Conservation (phyloP, 306 rosid species). For the Fagus crenata region DNA sequence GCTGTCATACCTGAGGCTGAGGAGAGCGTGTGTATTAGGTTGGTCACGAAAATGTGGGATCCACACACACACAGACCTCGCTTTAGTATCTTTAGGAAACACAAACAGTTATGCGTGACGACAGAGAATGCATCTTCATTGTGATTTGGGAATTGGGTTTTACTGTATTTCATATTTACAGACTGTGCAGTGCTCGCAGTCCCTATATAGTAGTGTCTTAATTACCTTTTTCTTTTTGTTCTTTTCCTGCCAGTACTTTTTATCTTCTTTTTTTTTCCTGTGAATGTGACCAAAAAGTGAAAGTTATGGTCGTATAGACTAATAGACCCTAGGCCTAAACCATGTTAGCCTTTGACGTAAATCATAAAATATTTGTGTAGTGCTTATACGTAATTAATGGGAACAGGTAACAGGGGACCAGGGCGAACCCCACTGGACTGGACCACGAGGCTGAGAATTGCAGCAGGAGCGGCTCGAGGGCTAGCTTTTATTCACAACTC, state of each 20-base stretch:
- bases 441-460: slow-evolving; percentile 80
- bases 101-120: slow-evolving; percentile 7
- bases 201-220: slow-evolving; percentile 26
- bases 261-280: slow-evolving; percentile 22
- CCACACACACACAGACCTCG: not conserved
- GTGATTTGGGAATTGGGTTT: slow-evolving; percentile 42
- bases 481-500: slow-evolving; percentile 72
- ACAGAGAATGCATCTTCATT: slow-evolving; percentile 32
- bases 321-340: no score
- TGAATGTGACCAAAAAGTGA: slow-evolving; percentile 29
- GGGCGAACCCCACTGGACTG: slow-evolving; percentile 90
- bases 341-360: no score
- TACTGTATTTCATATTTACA: not conserved
- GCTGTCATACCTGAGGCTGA: not conserved
- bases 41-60: not conserved
- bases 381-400: no score
- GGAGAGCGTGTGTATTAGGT: not conserved
- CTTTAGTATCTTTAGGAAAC: not conserved
- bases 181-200: slow-evolving; percentile 18
- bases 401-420: slow-evolving; percentile 83
- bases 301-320: not conserved
- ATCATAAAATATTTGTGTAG: no score
- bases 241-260: slow-evolving; percentile 36
- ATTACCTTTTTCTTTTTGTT: slow-evolving; percentile 28
- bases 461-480: slow-evolving; percentile 79